Evolutionary conservation across 805 yeast species (phyloP).

Genomic region (Starmerella floricola): DNA sequence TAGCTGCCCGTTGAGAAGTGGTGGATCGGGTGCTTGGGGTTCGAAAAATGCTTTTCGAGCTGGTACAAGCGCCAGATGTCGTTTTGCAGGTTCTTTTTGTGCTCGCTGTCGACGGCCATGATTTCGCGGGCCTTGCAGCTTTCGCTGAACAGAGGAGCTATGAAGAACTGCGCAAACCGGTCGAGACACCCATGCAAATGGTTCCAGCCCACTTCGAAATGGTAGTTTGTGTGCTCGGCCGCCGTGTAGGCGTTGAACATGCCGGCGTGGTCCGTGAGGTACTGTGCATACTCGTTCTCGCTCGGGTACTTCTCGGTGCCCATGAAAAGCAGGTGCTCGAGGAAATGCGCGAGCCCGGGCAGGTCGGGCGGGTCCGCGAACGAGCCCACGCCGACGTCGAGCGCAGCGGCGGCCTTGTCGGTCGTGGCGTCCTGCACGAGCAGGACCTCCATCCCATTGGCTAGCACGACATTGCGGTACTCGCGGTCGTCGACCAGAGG

Average conservation of each 20-base stretch:
- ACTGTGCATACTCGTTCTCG: slow-evolving; percentile 64
- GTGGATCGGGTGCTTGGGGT: slow-evolving; percentile 67
- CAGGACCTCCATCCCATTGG: slow-evolving; percentile 57
- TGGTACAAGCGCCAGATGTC: slow-evolving; percentile 85
- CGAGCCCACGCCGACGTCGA: slow-evolving; percentile 72
- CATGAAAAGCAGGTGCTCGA: slow-evolving; percentile 76
- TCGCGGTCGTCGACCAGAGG: slow-evolving; percentile 54
- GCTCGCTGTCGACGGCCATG: slow-evolving; percentile 89
- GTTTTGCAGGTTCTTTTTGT: slow-evolving; percentile 82
- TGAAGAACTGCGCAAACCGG: slow-evolving; percentile 85
- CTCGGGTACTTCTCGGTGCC: slow-evolving; percentile 66
- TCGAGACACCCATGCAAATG: slow-evolving; percentile 79
- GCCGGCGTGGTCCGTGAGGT: slow-evolving; percentile 74
- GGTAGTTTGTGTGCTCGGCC: slow-evolving; percentile 78
- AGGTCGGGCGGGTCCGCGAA: slow-evolving; percentile 58
- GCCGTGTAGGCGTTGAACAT: slow-evolving; percentile 87
- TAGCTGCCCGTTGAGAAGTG: slow-evolving; percentile 86
- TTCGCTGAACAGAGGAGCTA: slow-evolving; percentile 60
- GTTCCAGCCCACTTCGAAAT: slow-evolving; percentile 68
- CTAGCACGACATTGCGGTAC: slow-evolving; percentile 54
- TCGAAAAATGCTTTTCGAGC: slow-evolving; percentile 62
- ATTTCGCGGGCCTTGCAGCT: slow-evolving; percentile 84
- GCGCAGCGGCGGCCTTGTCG: slow-evolving; percentile 52
- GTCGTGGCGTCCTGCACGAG: slow-evolving; percentile 66
- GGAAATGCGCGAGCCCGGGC: slow-evolving; percentile 79